A percentile compares a stretch with the other conserved stretches of the same genome.
phyloP scores from a whole-genome alignment of 148 eudicot genomes.

The Drosera capensis region DNA sequence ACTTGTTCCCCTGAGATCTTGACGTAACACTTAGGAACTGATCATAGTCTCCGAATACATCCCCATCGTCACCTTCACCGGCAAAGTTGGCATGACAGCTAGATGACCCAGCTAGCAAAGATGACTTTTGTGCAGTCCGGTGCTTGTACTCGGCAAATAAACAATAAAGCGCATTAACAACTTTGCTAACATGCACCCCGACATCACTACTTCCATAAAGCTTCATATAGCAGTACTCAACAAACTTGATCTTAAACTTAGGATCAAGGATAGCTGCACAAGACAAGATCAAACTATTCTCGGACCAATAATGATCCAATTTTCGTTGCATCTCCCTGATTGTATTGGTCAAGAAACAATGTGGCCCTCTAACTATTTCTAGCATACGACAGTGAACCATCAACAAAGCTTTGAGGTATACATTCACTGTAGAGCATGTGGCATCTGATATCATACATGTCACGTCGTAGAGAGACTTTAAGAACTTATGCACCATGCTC shows the following conservation, averaged over 20 bases:
- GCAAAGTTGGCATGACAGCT: constrained; percentile 22
- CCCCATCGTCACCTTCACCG: constrained; percentile 40
- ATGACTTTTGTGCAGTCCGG: constrained; percentile 24
- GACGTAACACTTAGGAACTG: constrained; percentile 59
- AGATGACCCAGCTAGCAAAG: constrained; percentile 28
- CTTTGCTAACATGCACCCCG: constrained; percentile 60
- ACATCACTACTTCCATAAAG: constrained; percentile 43
- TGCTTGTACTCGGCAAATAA: constrained; percentile 30
- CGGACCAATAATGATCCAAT: constrained; percentile 78
- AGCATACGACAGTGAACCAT: constrained; percentile 34
- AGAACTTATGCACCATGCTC: constrained; percentile 37
- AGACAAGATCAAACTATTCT: constrained; percentile 66
- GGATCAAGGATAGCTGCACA: constrained; percentile 91
- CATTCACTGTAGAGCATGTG: constrained; percentile 50
- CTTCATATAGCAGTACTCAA: constrained; percentile 71
- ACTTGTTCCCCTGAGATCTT: constrained; percentile 40
- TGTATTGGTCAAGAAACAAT: constrained; percentile 21
- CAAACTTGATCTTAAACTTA: constrained; percentile 70
- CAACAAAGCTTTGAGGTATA: constrained; percentile 44
- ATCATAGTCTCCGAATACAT: constrained; percentile 69
- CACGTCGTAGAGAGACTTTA: constrained; percentile 64
- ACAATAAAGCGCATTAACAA: constrained; percentile 28
- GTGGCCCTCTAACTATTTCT: constrained; percentile 26
- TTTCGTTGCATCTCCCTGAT: constrained; percentile 38
- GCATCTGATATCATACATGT: constrained; percentile 34